Evolutionary conservation across 768 basidiomycete genomes (phyloP), one percentile per base, ranked within the genome.

Genomic region (Phanerochaete sordida): DNA sequence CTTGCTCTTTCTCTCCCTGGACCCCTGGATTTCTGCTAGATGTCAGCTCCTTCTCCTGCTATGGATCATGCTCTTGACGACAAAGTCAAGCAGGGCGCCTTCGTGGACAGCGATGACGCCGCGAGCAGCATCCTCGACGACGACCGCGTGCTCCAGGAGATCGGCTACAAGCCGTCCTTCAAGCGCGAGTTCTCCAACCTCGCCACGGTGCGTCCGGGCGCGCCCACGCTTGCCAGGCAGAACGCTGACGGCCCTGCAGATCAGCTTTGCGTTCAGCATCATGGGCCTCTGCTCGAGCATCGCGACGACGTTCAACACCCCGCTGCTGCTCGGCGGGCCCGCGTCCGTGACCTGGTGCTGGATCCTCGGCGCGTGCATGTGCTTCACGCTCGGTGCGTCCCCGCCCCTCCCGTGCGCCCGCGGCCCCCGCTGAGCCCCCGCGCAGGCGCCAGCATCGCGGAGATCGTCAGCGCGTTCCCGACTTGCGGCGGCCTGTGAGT

Each of bases 151-250:
- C 79, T 90, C 43, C 77, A 85, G 57, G 84, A 82, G 16, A 70
- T 89, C 66, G 88, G 88, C 21, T 90, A 90, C 67, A 83, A 86
- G 67, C 88, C 88, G 44, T 90, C 88, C 16, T 93, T 94, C 78
- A 86, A 84, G 71, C 81, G 92, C 59, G 92, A 94, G 77, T 94
- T 94, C 66, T 84, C 88, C 7, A 91, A 90, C 67, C 72, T 92
- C 31, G 87, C 88, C n/a, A 90, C 88, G 61, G 87, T 88, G 63
- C 61, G 84, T 51, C 49, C 27, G 2, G 13, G 7, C 44, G 13
- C 31, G 19, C 26, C 16, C 27, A 23, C 26, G 16, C 27, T 43
- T 11, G 8, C 27, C 33, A 43, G 8, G 19, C 19, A 11, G 11
- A 43, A 4, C 19, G 19, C 33, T 9, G 23, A n/a, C n/a, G n/a